Evolutionary conservation across 1,284 basidiomycete genomes (phyloP), one percentile per base, ranked within the genome.

Genomic region (Ganoderma lingzhi): DNA sequence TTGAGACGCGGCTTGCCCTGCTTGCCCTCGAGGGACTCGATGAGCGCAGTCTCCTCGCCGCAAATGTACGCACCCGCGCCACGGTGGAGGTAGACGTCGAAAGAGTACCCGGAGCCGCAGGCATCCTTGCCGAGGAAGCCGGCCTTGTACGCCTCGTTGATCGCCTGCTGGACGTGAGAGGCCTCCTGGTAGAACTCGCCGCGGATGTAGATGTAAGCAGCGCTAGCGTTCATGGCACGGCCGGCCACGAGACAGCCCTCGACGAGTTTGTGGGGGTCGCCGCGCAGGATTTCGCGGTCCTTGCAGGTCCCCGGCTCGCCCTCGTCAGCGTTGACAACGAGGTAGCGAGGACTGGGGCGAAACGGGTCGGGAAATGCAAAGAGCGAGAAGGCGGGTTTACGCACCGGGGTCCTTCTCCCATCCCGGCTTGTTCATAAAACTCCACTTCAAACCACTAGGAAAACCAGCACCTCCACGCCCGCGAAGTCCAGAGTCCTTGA

Each of bases 291-390:
- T 83, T 99, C 97, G 62, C 97, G 93, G 82, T 99, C 97, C 84
- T 99, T 99, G 89, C 97, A 99, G 2, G 98, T 99, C 41, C 97
- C 97, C 0, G 97, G 98, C 83, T 99, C 97, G 71, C 97, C 97
- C 84, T 99, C 97, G 79, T 99, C 97, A 55, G 97, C 97, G 81
- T 99, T 99, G 79, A 99, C 95, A 71, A 99, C 97, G 19, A 99
- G 90, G 81, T 99, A 99, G 59, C 97, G 92, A 19, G 97, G 97
- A 68, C 93, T 94, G 19, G 1, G 10, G 59, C 28, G 42, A 17
- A 56, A 30, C 23, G 63, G 42, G 51, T 62, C 41, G 35, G 62
- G 41, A 71, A 17, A 23, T 8, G 39, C 44, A 17, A 51, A 23
- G 17, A 56, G n/a, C 35, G 32, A 53, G 30, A 53, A 28, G 10